These are phyloP conservation scores for Talaromyces rugulosus DNA, from an alignment of 2,329 filamentous ascomycete genomes.

Conservation along the genomic window DNA sequence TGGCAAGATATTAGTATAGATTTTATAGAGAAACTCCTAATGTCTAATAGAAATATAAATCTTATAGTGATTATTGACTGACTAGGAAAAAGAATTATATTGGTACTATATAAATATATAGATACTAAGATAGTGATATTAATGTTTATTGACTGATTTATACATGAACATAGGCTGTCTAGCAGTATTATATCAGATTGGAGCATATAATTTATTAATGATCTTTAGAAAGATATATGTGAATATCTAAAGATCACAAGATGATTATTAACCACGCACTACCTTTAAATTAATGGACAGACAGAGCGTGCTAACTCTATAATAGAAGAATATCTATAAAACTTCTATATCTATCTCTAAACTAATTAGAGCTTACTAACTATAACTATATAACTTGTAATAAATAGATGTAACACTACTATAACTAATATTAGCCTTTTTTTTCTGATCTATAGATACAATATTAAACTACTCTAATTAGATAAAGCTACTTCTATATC, in stretches of 20 bases:
- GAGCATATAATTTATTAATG: not conserved
- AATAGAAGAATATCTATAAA: not conserved
- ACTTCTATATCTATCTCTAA: not conserved
- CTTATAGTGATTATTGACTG: not conserved
- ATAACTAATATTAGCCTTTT: not conserved
- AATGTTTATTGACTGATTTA: not conserved
- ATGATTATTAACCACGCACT: not conserved
- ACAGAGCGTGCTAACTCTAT: not conserved
- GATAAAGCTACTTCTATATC: not conserved
- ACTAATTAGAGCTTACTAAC: not conserved
- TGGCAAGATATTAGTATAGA: not conserved
- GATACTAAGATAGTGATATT: not conserved
- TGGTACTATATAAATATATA: no score
- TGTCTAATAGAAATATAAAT: not conserved
- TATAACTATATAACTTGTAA: not conserved
- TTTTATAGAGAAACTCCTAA: not conserved
- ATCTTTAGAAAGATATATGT: no score
- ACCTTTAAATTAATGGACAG: not conserved
- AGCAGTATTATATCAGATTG: not conserved
- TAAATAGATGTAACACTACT: not conserved
- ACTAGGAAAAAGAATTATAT: not conserved
- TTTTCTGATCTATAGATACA: not conserved
- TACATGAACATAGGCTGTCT: not conserved
- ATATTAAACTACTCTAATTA: not conserved
- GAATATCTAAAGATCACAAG: no score